These are phyloP conservation scores for Phaeosphaeria sp. DNA, from an alignment of 2,329 filamentous ascomycete species.

Conservation along the genomic window DNA sequence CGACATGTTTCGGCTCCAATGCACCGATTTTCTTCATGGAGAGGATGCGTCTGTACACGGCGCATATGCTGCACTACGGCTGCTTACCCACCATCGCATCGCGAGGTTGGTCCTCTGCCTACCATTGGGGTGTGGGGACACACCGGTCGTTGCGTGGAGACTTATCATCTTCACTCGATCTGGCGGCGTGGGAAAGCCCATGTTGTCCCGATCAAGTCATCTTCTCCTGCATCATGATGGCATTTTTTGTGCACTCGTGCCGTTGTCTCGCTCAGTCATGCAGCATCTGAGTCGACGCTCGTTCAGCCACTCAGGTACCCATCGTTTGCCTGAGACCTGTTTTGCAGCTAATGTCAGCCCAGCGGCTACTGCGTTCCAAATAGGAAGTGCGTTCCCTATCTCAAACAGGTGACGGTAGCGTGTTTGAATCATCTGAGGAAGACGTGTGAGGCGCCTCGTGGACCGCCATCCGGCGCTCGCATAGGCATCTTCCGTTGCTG, in stretches of 20 bases:
- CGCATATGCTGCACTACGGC: not conserved
- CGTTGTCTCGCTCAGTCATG: constrained; percentile 2
- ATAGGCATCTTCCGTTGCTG: constrained; percentile 1
- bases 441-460: constrained; percentile 5
- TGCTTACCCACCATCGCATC: not conserved
- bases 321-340: constrained; percentile 8
- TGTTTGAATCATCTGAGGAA: constrained; percentile 4
- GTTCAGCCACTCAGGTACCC: constrained; percentile 5
- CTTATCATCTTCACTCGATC: not conserved
- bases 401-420: constrained; percentile 7
- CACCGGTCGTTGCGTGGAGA: not conserved
- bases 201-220: not conserved
- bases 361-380: constrained; percentile 8
- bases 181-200: not conserved
- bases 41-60: not conserved
- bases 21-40: constrained; percentile 1
- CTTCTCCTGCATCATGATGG: constrained; percentile 2
- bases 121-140: not conserved
- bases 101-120: not conserved
- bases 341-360: constrained; percentile 6
- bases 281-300: not conserved
- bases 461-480: not conserved
- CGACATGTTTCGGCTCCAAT: not conserved
- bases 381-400: constrained; percentile 10
- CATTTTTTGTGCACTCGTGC: not conserved